Percentiles rank a stretch among this genome's conserved stretches.
phyloP scores from a whole-genome alignment of 2,329 filamentous ascomycete genomes.

The Pezicula carpinea region DNA sequence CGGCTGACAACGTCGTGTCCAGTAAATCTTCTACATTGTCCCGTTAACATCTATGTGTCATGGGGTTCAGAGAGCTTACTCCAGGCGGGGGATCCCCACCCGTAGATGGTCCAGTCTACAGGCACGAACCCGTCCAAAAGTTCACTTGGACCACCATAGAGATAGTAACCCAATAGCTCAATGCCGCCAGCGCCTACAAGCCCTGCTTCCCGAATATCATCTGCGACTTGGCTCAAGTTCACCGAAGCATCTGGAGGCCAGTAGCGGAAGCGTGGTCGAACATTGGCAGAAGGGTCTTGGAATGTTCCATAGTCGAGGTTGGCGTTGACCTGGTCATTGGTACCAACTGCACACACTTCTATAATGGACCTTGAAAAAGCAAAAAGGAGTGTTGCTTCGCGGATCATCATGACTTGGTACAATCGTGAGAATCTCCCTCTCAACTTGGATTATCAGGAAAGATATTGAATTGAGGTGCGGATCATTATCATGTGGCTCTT shows the following conservation, averaged over 20 bases:
- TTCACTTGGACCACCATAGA: not conserved
- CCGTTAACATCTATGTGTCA: not conserved
- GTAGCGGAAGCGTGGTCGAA: constrained; percentile 4
- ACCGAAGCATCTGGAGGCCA: constrained; percentile 6
- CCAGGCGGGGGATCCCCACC: constrained; percentile 32
- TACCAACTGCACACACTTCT: not conserved
- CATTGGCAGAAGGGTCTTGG: not conserved
- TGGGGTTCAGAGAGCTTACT: not conserved
- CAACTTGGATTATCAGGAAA: no score
- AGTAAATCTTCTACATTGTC: constrained; percentile 6
- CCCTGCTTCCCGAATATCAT: constrained; percentile 1
- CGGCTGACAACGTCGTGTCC: constrained; percentile 23
- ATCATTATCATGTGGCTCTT: no score
- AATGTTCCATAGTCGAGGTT: constrained; percentile 4
- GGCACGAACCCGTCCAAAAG: not conserved
- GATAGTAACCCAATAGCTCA: constrained; percentile 2
- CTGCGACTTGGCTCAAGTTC: not conserved
- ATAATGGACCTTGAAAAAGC: no score
- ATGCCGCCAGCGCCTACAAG: constrained; percentile 1
- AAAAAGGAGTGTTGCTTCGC: no score
- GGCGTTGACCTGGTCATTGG: not conserved
- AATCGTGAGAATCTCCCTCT: no score
- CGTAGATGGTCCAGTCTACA: constrained; percentile 30
- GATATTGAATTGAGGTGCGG: no score
- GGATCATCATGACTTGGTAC: no score